Evolutionary conservation across 1,139 yeast species (phyloP), one percentile per base, ranked within the genome.

Genomic region (Ogataea hybrid): DNA sequence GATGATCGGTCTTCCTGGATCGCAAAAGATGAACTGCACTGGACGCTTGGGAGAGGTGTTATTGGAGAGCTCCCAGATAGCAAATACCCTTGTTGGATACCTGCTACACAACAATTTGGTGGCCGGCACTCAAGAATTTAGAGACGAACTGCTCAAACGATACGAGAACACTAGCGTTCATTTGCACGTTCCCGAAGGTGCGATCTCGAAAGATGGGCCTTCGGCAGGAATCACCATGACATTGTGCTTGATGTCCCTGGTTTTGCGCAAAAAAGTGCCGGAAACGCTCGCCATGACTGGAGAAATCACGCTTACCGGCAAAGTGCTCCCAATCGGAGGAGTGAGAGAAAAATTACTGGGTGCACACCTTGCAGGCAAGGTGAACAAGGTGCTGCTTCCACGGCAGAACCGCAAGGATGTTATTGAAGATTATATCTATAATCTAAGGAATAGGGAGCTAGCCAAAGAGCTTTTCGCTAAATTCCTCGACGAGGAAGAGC

Each of bases 211-310:
- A 64, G 97, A 89, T 61, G 97, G 97, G 0, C 97, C 97, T 2
- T 81, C 90, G 29, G 97, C 97, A 0, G 97, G 97, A 30, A 79
- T 87, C 32, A 87, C 97, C 3, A 87, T 89, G 80, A 84, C 96
- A 0, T 65, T 88, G 38, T 85, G 89, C 59, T 69, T 89, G 42
- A 66, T 89, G 34, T 87, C 96, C 0, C 68, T 86, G 44, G 73
- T 89, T 3, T 63, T 87, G 41, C 75, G 81, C 47, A 75, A 72
- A 47, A 82, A 89, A 0, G 84, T 88, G 10, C 81, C 85, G 5
- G 64, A 75, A 11, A 72, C 76, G 42, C 67, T 87, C 44, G 96
- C 97, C 44, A 86, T 89, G 96, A 89, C 97, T 0, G 97, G 97
- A 4, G 97, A 89, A 59, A 82, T 89, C 51, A 87, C 96, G 0